A percentile compares a stretch with the other conserved stretches of the same genome.
These are phyloP conservation scores for Cladosporium sp. DNA, from an alignment of 2,329 filamentous ascomycete species.

Conservation along the genomic window DNA sequence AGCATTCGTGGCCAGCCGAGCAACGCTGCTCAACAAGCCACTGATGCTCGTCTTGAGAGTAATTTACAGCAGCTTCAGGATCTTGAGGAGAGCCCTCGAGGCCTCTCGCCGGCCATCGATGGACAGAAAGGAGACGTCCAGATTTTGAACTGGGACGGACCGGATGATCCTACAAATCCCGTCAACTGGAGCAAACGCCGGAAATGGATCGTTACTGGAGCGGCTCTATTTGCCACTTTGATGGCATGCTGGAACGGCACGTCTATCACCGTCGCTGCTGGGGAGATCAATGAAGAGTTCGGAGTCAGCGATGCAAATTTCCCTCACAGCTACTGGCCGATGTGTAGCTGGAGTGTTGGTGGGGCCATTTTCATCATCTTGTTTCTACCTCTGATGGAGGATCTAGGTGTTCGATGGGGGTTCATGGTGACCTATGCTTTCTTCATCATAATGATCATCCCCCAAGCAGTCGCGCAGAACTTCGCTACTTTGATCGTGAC, in stretches of 20 bases:
- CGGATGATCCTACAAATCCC: slow-evolving; percentile 39
- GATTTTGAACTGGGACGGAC: slow-evolving; percentile 48
- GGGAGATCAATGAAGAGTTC: slow-evolving; percentile 31
- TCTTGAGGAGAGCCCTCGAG: slow-evolving; percentile 2
- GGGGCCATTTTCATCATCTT: slow-evolving; percentile 35
- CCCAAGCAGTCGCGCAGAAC: slow-evolving; percentile 36
- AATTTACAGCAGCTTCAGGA: slow-evolving; percentile 7
- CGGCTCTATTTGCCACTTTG: slow-evolving; percentile 31
- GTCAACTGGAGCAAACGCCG: slow-evolving; percentile 30
- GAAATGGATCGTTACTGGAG: slow-evolving; percentile 33
- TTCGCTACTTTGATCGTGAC: slow-evolving; percentile 35
- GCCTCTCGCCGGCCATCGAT: not conserved
- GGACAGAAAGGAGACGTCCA: slow-evolving; percentile 16
- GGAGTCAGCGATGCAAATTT: slow-evolving; percentile 32
- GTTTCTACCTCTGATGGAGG: slow-evolving; percentile 35
- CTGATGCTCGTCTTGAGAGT: slow-evolving; percentile 7
- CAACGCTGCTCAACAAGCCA: not conserved
- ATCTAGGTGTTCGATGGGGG: slow-evolving; percentile 31
- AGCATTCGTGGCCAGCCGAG: not conserved
- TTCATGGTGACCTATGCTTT: slow-evolving; percentile 30
- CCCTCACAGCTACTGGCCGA: slow-evolving; percentile 37
- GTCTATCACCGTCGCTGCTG: slow-evolving; percentile 32
- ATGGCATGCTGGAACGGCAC: slow-evolving; percentile 34
- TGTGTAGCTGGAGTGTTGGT: slow-evolving; percentile 35
- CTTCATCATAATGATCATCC: slow-evolving; percentile 36